Conservation (phyloP, 768 basidiomycete genomes). For the Russula virescens region DNA sequence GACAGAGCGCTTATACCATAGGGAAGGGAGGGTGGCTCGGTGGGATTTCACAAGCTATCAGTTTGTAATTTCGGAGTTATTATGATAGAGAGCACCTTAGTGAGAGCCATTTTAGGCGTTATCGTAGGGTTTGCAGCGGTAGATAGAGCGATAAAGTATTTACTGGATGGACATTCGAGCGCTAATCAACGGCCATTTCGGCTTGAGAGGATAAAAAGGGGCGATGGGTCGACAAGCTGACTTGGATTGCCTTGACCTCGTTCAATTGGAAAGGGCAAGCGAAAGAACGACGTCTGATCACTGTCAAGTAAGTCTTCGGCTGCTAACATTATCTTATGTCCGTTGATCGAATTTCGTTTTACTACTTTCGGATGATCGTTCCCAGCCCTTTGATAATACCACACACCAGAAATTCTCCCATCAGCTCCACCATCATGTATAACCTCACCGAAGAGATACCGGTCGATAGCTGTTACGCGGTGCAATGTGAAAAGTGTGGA, state of each 20-base stretch:
- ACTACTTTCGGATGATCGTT: no score
- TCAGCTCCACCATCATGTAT: slow-evolving; percentile 1
- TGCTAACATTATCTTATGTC: no score
- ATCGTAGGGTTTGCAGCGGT: not conserved
- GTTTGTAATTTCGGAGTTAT: no score
- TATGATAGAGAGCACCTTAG: no score
- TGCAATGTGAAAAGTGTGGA: slow-evolving; percentile 27
- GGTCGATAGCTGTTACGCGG: slow-evolving; percentile 25
- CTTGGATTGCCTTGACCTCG: no score
- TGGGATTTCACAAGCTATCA: not conserved
- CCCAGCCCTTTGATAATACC: no score
- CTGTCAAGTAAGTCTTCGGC: no score
- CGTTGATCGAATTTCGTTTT: no score
- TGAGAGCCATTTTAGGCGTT: not conserved
- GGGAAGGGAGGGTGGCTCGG: no score
- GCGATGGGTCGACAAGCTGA: no score
- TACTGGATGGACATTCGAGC: not conserved
- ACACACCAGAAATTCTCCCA: not conserved
- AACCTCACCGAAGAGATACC: slow-evolving; percentile 9
- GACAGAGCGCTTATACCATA: not conserved
- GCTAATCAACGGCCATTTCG: slow-evolving; percentile 9
- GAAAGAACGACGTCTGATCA: no score
- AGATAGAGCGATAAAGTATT: not conserved
- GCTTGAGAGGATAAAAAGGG: not conserved
- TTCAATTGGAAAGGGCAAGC: no score